Evolutionary conservation across 352 stramenopile species (phyloP), one percentile per base, ranked within the genome.

Genomic region (Phytophthora hibernalis): DNA sequence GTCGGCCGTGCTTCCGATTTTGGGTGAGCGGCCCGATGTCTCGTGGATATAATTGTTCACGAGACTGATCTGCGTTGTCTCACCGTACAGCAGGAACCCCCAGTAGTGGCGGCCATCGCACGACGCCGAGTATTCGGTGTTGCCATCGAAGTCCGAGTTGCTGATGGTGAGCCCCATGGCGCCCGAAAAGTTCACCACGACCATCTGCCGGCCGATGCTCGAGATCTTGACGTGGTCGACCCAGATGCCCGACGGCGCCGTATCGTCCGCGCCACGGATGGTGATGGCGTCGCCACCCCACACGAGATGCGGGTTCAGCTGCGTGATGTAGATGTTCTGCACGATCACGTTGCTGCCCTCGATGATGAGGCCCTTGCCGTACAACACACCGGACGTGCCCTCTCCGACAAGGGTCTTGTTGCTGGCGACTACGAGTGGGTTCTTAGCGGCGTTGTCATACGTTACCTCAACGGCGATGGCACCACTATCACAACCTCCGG

Each of bases 61-160:
- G 33, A 83, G 60, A 22, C 62, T 76, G 35, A 85, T 54, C 54
- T 69, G 24, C 10, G 47, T 65, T 9, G 37, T 63, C 47, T 65
- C 65, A 22, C 54, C 63, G 33, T 74, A 73, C 0, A 70, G 15
- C 22, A 74, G 22, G 54, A 73, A 69, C 1, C 74, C 74, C 74
- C 74, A 85, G 65, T 82, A 82, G 61, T 85, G 77, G 42, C 65
- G 74, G 12, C 69, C 68, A 15, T 83, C 74, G 44, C 77, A 85
- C 12, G 60, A 68, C 1, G 51, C 40, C n/a, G 60, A 68, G 43
- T 61, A 68, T 33, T 68, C 51, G 6, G 49, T 60, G 49, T 59
- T 66, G 30, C 58, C 58, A 11, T 65, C 57, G 24, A 65, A 65
- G 24, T 58, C 38, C 38, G 57, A 77, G 63, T 79, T 80, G 47